These are phyloP conservation scores for Didymella pinodella DNA, from an alignment of 2,329 filamentous ascomycete species.

Conservation along the genomic window DNA sequence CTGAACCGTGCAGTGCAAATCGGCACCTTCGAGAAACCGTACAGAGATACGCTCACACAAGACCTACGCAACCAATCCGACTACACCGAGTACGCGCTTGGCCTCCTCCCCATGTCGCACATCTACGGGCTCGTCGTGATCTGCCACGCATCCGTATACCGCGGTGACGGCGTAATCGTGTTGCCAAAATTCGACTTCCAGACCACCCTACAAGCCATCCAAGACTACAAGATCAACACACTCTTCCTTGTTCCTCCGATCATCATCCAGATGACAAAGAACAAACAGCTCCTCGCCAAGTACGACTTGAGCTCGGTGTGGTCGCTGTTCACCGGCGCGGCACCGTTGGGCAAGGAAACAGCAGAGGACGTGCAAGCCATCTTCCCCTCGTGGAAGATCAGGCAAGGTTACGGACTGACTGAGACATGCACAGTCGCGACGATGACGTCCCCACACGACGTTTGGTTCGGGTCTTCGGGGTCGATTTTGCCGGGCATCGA, in stretches of 20 bases:
- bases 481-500: conserved; percentile 70
- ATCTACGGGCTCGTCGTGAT: conserved; percentile 81
- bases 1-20: conserved; percentile 62
- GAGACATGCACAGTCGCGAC: conserved; percentile 77
- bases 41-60: conserved; percentile 52
- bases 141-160: conserved; percentile 69
- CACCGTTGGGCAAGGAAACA: conserved; percentile 77
- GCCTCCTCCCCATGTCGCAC: conserved; percentile 80
- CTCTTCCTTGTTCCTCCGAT: conserved; percentile 82
- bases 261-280: conserved; percentile 77
- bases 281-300: conserved; percentile 65
- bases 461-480: conserved; percentile 76
- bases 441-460: conserved; percentile 67
- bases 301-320: conserved; percentile 76
- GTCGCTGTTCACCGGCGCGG: conserved; percentile 76
- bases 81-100: conserved; percentile 65
- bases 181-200: conserved; percentile 78
- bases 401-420: conserved; percentile 81
- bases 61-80: conserved; percentile 49
- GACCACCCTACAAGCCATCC: conserved; percentile 69
- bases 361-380: conserved; percentile 67
- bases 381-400: conserved; percentile 70
- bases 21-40: conserved; percentile 57
- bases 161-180: conserved; percentile 76
- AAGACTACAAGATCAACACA: conserved; percentile 71